A percentile compares a stretch with the other conserved stretches of the same genome.
Evolutionary conservation across 495 filamentous ascomycete species (phyloP).

Genomic region (Schizothecium vesticola): DNA sequence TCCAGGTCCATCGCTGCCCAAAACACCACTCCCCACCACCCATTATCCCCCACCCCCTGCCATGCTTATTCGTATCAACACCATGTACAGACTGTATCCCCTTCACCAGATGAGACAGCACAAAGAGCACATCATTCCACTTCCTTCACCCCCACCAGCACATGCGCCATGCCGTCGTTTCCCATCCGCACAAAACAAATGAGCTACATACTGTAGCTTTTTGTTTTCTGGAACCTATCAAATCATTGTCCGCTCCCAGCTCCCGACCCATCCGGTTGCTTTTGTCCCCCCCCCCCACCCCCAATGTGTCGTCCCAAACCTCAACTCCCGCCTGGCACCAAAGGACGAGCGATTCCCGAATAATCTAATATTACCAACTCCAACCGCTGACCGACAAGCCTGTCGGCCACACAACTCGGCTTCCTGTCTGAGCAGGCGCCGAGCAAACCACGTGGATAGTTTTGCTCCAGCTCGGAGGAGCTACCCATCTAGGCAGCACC

Average conservation of each 20-base stretch:
- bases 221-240: neutral
- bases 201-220: neutral
- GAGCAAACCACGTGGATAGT: neutral
- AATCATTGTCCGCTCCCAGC: neutral
- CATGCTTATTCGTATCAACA: neutral
- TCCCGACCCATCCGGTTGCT: constrained; percentile 3
- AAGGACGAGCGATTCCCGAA: constrained; percentile 8
- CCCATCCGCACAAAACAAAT: neutral
- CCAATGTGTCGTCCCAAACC: constrained; percentile 6
- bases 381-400: neutral
- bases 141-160: neutral
- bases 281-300: neutral
- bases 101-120: neutral
- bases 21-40: neutral
- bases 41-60: neutral
- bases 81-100: neutral
- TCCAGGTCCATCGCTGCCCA: neutral
- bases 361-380: constrained; percentile 7
- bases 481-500: constrained; percentile 23
- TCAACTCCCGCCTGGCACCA: constrained; percentile 10
- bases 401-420: neutral
- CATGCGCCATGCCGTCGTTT: neutral
- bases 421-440: neutral
- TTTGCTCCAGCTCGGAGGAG: constrained; percentile 1
- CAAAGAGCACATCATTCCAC: neutral